Conservation (phyloP, 2,329 filamentous ascomycete genomes). For the Aotearoamyces nothofagi region DNA sequence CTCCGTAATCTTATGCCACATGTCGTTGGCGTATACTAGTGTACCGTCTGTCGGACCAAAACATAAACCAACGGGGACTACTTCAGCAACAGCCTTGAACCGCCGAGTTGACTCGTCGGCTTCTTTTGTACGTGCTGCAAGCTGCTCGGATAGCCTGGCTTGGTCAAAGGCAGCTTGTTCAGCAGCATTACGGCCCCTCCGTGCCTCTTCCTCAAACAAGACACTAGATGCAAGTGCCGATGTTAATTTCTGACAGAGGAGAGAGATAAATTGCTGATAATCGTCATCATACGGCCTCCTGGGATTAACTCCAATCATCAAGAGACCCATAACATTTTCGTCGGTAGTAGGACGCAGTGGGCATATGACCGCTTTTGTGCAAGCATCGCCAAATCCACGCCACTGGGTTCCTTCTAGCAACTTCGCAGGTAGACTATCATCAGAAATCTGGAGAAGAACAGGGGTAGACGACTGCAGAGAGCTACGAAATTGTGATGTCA, state of each 20-base stretch:
- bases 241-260: conserved; percentile 56
- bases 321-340: conserved; percentile 56
- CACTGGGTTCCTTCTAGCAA: conserved; percentile 1
- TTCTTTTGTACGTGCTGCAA: conserved; percentile 48
- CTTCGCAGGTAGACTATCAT: not conserved
- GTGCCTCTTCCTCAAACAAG: conserved; percentile 44
- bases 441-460: conserved; percentile 25
- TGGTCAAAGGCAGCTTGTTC: conserved; percentile 1
- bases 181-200: not conserved
- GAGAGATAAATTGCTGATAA: conserved; percentile 58
- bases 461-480: conserved; percentile 16
- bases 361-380: conserved; percentile 54
- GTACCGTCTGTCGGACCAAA: conserved; percentile 1
- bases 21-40: not conserved
- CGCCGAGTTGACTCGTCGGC: conserved; percentile 11
- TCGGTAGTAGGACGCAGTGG: conserved; percentile 59
- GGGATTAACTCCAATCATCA: conserved; percentile 63
- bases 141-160: not conserved
- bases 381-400: conserved; percentile 48
- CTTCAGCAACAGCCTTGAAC: conserved; percentile 1
- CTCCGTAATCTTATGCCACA: conserved; percentile 1
- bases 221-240: conserved; percentile 67
- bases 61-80: conserved; percentile 1
- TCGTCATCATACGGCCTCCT: conserved; percentile 62
- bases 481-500: not conserved